phyloP scores from a whole-genome alignment of 345 rosid species.

The Linum tenue region DNA sequence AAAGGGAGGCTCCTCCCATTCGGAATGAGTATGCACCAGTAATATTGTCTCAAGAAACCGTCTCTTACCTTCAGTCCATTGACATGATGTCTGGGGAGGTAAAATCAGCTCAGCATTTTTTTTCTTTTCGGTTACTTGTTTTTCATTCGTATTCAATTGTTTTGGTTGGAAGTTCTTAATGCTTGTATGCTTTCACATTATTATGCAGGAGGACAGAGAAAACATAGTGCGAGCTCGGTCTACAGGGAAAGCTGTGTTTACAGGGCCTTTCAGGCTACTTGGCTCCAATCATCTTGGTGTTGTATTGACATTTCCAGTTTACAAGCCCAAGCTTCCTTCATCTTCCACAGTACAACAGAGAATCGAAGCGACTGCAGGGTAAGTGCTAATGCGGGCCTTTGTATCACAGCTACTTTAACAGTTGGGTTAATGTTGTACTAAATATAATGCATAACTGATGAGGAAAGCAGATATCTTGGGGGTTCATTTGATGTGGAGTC shows the following conservation, averaged over 20 bases:
- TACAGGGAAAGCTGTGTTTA: slow-evolving; percentile 92
- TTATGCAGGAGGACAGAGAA: slow-evolving; percentile 79
- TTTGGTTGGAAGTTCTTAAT: slow-evolving; percentile 9
- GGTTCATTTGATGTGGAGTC: slow-evolving; percentile 99
- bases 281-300: slow-evolving; percentile 96
- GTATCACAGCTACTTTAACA: neutral
- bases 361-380: slow-evolving; percentile 87
- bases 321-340: slow-evolving; percentile 66
- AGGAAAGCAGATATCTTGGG: slow-evolving; percentile 70
- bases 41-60: slow-evolving; percentile 87
- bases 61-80: slow-evolving; percentile 80
- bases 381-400: slow-evolving; percentile 16
- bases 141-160: neutral
- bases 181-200: slow-evolving; percentile 2
- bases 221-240: slow-evolving; percentile 84
- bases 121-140: neutral
- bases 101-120: slow-evolving; percentile 2
- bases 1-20: slow-evolving; percentile 66
- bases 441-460: slow-evolving; percentile 7
- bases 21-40: slow-evolving; percentile 97
- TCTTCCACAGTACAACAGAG: slow-evolving; percentile 59
- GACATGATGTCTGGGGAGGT: slow-evolving; percentile 99
- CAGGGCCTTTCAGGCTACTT: slow-evolving; percentile 79
- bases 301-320: slow-evolving; percentile 95
- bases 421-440: neutral